Conservation (phyloP, 2,329 filamentous ascomycete species). For the Exutisphaerella laricina region DNA sequence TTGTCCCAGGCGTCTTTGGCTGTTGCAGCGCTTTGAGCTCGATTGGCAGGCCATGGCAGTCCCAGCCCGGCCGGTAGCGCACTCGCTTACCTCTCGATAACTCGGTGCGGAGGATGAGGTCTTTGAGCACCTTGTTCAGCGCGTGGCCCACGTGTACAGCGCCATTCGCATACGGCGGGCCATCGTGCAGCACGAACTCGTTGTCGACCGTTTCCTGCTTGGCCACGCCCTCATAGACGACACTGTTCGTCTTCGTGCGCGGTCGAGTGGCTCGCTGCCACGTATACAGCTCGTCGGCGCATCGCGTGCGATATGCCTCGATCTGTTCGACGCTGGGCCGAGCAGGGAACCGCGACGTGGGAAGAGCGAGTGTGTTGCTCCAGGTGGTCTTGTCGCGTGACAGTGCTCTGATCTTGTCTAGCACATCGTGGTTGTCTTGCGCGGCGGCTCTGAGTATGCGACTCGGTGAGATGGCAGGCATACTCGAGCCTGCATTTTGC, state of each 20-base stretch:
- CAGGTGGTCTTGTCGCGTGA: conserved; percentile 20
- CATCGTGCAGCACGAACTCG: conserved; percentile 83
- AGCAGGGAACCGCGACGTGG: conserved; percentile 45
- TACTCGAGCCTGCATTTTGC: conserved; percentile 3
- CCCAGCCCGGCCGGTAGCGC: conserved; percentile 87
- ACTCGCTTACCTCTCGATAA: conserved; percentile 71
- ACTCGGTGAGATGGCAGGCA: conserved; percentile 20
- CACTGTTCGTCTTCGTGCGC: no score
- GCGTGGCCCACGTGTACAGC: conserved; percentile 88
- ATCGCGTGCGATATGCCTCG: conserved; percentile 62
- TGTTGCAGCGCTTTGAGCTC: conserved; percentile 84
- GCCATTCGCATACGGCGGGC: conserved; percentile 94
- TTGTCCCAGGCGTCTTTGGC: conserved; percentile 33
- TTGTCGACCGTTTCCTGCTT: conserved; percentile 39
- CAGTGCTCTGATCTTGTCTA: conserved; percentile 10
- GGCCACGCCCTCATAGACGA: conserved; percentile 32
- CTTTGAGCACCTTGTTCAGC: conserved; percentile 94
- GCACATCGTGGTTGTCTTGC: background rate
- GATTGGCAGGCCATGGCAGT: conserved; percentile 95
- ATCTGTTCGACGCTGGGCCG: conserved; percentile 40
- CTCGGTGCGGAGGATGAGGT: conserved; percentile 80
- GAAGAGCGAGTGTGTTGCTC: conserved; percentile 42
- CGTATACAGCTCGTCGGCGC: conserved; percentile 79
- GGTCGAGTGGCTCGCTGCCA: conserved; percentile 63
- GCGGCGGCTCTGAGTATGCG: conserved; percentile 19